Evolutionary conservation across 192 early-diverging fungal genomes (phyloP).

Genomic region (Backusella tuberculispora): DNA sequence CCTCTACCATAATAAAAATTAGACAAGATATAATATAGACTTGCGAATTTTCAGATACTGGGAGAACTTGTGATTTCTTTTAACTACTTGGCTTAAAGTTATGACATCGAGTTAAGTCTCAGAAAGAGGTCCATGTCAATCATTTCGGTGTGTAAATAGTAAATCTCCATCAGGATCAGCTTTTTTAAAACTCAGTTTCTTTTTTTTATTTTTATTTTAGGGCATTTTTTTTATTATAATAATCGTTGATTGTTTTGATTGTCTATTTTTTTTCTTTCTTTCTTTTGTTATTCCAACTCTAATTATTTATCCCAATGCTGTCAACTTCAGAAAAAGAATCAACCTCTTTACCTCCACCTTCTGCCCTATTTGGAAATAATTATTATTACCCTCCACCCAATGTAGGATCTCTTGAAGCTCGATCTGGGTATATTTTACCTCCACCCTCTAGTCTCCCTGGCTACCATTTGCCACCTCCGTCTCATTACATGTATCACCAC

Average conservation of each 20-base stretch:
- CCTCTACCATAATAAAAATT: not conserved
- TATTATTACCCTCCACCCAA: slow-evolving; percentile 15
- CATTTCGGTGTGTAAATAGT: not conserved
- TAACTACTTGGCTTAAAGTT: not conserved
- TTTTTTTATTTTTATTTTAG: not conserved
- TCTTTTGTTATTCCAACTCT: slow-evolving; percentile 8
- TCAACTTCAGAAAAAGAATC: slow-evolving; percentile 17
- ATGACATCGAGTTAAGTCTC: not conserved
- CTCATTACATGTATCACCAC: slow-evolving; percentile 15
- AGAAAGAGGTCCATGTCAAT: slow-evolving; percentile 5
- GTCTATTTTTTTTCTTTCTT: slow-evolving; percentile 15
- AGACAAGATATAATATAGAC: no score
- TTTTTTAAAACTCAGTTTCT: slow-evolving; percentile 3
- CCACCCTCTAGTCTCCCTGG: slow-evolving; percentile 32
- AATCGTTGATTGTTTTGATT: slow-evolving; percentile 1
- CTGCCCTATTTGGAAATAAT: slow-evolving; percentile 17
- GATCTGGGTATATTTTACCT: slow-evolving; percentile 25
- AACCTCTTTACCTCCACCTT: slow-evolving; percentile 17
- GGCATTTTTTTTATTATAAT: not conserved
- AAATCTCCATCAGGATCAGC: slow-evolving; percentile 10
- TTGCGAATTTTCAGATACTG: not conserved
- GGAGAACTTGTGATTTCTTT: no score
- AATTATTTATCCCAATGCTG: slow-evolving; percentile 7
- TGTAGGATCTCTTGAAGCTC: not conserved
- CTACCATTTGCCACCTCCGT: slow-evolving; percentile 24